Conservation (phyloP, 768 basidiomycete genomes). For the Naganishia friedmannii region DNA sequence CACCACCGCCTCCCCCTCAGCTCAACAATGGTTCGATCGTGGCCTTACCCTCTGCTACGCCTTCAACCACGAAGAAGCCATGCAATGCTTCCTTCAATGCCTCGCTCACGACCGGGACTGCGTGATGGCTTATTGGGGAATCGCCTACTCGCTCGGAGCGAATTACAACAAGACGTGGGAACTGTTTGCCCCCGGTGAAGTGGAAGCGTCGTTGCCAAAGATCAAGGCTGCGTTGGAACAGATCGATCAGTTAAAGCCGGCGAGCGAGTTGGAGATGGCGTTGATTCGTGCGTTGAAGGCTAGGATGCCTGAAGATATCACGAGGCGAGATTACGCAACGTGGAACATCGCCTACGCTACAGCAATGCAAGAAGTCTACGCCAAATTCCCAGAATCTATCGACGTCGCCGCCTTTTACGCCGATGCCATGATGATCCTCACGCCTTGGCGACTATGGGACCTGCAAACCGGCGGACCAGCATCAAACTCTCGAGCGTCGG, state of each 20-base stretch:
- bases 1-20: constrained; percentile 31
- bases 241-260: background rate
- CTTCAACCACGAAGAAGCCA: constrained; percentile 43
- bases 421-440: constrained; percentile 40
- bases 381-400: constrained; percentile 29
- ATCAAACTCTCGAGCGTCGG: constrained; percentile 25
- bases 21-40: constrained; percentile 44
- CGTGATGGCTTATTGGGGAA: constrained; percentile 42
- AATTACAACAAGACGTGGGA: constrained; percentile 47
- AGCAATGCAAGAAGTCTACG: constrained; percentile 39
- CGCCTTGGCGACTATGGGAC: constrained; percentile 45
- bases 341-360: constrained; percentile 35
- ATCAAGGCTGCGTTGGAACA: constrained; percentile 24
- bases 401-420: constrained; percentile 42
- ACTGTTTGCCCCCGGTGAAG: constrained; percentile 31
- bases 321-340: constrained; percentile 30
- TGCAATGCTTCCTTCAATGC: constrained; percentile 37
- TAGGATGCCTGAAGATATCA: constrained; percentile 32
- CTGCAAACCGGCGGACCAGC: constrained; percentile 38
- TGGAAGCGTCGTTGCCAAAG: constrained; percentile 24
- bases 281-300: constrained; percentile 32
- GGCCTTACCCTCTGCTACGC: constrained; percentile 40
- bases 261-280: constrained; percentile 31
- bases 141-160: constrained; percentile 41
- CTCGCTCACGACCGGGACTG: constrained; percentile 35